Conservation (phyloP, 345 rosid species). For the Rhodamnia rubescens region DNA sequence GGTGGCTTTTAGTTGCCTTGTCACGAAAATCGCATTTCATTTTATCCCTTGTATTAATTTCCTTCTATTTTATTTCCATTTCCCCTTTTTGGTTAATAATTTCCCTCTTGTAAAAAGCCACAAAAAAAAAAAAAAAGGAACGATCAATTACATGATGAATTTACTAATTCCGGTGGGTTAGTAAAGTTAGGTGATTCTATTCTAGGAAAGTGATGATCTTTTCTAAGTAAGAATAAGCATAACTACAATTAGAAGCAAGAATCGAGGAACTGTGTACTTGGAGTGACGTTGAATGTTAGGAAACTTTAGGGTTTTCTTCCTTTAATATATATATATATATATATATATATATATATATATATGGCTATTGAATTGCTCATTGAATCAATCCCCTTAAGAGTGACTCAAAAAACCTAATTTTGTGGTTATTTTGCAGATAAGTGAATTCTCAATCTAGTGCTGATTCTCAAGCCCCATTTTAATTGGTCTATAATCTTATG, state of each 20-base stretch:
- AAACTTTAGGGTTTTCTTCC: not conserved
- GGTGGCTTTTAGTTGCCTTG: conserved; percentile 43
- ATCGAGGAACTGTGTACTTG: not conserved
- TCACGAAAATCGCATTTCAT: not conserved
- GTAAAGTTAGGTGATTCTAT: not conserved
- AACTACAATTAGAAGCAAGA: not conserved
- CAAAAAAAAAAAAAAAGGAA: no score
- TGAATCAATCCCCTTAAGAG: not conserved
- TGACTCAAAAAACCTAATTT: not conserved
- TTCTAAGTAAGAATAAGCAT: not conserved
- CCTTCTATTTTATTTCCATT: not conserved
- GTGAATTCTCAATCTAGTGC: not conserved
- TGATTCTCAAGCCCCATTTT: no score
- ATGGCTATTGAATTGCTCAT: not conserved
- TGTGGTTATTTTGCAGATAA: not conserved
- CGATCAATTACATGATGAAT: not conserved
- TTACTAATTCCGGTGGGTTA: not conserved
- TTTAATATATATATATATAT: no score
- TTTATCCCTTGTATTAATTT: not conserved
- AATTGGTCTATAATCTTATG: no score
- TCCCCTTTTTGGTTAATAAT: not conserved
- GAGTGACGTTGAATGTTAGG: not conserved
- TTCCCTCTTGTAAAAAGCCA: not conserved
- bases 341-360: no score
- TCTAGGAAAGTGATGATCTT: not conserved